A percentile compares a stretch with the other conserved stretches of the same genome.
Conservation (phyloP, 1,284 basidiomycete species). For the Rhodotorula sp. region DNA sequence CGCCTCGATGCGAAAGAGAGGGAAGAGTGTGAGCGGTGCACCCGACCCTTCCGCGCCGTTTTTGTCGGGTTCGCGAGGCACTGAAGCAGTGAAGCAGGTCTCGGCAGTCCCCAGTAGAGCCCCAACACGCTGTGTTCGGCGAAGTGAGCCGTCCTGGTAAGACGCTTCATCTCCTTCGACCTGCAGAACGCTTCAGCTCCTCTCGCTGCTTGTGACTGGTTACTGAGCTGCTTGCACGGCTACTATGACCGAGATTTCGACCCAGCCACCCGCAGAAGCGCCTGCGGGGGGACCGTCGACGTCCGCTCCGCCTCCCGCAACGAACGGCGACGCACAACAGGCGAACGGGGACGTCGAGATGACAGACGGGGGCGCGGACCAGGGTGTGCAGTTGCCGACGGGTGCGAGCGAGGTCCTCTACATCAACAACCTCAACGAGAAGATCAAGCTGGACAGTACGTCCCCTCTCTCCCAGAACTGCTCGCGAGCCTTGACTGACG, state of each 20-base stretch:
- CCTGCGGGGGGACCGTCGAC: slow-evolving; percentile 5
- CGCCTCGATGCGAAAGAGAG: too few relatives aligned
- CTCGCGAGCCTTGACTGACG: neutral
- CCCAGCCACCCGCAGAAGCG: neutral
- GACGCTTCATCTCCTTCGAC: too few relatives aligned
- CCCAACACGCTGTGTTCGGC: too few relatives aligned
- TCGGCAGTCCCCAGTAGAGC: too few relatives aligned
- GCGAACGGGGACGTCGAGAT: slow-evolving; percentile 4
- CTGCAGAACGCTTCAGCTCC: too few relatives aligned
- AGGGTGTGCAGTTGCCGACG: slow-evolving; percentile 47
- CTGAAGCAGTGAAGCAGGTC: too few relatives aligned
- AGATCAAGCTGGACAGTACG: slow-evolving; percentile 66
- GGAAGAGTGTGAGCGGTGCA: too few relatives aligned
- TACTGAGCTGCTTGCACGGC: too few relatives aligned
- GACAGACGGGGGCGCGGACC: neutral
- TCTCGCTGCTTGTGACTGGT: too few relatives aligned
- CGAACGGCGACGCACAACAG: neutral
- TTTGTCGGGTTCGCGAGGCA: too few relatives aligned
- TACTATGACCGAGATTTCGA: neutral
- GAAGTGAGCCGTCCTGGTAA: too few relatives aligned
- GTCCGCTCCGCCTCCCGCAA: slow-evolving; percentile 12
- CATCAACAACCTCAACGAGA: slow-evolving; percentile 96
- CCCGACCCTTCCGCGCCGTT: too few relatives aligned
- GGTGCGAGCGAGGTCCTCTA: slow-evolving; percentile 80
- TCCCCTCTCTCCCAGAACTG: neutral